phyloP scores from a whole-genome alignment of 495 filamentous ascomycete genomes.

The Penicillium samsonianum region DNA sequence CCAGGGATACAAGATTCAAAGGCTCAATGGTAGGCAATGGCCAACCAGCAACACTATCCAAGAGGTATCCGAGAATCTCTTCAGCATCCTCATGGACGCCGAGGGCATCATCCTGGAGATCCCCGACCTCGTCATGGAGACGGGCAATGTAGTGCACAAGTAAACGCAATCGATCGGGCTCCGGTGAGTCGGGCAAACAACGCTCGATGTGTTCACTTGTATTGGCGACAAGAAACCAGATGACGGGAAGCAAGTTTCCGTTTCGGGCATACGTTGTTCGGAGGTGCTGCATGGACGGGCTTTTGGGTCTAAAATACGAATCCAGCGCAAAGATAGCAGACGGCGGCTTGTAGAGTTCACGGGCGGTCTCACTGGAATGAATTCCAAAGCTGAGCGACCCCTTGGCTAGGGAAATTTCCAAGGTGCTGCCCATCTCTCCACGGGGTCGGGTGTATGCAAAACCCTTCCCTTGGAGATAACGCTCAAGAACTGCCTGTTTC shows the following conservation, averaged over 20 bases:
- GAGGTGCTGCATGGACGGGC: conserved; percentile 42
- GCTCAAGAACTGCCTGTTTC: conserved; percentile 51
- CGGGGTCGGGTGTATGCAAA: conserved; percentile 47
- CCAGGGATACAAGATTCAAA: conserved; percentile 33
- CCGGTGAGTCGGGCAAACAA: conserved; percentile 48
- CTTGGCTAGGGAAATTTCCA: conserved; percentile 39
- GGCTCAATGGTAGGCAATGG: conserved; percentile 45
- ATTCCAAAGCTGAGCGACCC: conserved; percentile 51
- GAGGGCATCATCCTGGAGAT: conserved; percentile 50
- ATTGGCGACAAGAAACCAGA: conserved; percentile 54
- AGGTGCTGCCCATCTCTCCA: conserved; percentile 36
- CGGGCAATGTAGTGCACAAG: conserved; percentile 43
- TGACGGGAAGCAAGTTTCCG: conserved; percentile 47
- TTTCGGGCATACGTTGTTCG: conserved; percentile 46
- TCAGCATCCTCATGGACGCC: conserved; percentile 48
- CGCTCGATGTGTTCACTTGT: conserved; percentile 58
- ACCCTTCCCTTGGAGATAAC: conserved; percentile 52
- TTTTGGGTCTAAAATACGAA: conserved; percentile 45
- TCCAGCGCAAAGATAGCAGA: conserved; percentile 57
- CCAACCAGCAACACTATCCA: conserved; percentile 44
- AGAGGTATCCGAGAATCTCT: conserved; percentile 42
- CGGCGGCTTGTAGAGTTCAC: conserved; percentile 44
- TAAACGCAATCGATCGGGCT: conserved; percentile 39
- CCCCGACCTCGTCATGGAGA: conserved; percentile 47
- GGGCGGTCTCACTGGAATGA: conserved; percentile 42